A percentile compares a stretch with the other conserved stretches of the same genome.
Conservation (phyloP, 257 asterid species). For the Ocimum tenuiflorum region DNA sequence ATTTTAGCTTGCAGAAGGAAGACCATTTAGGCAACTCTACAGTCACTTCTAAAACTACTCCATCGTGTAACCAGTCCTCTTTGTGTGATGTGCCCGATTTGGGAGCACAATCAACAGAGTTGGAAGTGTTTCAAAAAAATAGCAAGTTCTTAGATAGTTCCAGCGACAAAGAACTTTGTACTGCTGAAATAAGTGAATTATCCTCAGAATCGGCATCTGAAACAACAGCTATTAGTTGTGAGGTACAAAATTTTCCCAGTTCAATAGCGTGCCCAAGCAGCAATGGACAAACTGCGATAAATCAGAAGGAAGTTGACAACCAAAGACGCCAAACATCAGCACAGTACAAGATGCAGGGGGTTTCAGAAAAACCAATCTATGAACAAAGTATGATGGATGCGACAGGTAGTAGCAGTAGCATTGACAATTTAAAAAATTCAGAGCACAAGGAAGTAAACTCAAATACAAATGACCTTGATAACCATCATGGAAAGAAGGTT, state of each 20-base stretch:
- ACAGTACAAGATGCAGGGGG: constrained; percentile 31
- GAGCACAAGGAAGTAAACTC: constrained; percentile 44
- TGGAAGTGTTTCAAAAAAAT: constrained; percentile 22
- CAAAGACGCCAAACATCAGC: constrained; percentile 29
- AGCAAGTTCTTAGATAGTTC: constrained; percentile 13
- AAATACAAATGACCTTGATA: constrained; percentile 23
- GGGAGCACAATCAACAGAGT: constrained; percentile 32
- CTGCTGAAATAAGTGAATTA: constrained; percentile 47
- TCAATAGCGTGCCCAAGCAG: constrained; percentile 31
- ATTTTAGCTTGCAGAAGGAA: constrained; percentile 28
- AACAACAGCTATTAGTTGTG: constrained; percentile 21
- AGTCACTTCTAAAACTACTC: constrained; percentile 12
- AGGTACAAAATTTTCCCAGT: constrained; percentile 24
- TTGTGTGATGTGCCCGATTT: constrained; percentile 20
- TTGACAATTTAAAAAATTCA: constrained; percentile 28
- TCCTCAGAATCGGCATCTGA: constrained; percentile 56
- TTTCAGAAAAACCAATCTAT: constrained; percentile 20
- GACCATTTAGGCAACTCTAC: constrained; percentile 13
- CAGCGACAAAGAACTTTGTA: constrained; percentile 30
- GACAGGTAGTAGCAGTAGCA: constrained; percentile 37
- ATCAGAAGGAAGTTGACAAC: constrained; percentile 17
- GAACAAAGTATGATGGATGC: constrained; percentile 32
- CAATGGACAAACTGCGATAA: constrained; percentile 27
- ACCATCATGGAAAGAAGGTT: constrained; percentile 25
- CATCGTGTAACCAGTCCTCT: constrained; percentile 21